Evolutionary conservation across 768 basidiomycete genomes (phyloP), one percentile per base, ranked within the genome.

Genomic region (Coprinopsis strossmayeri): DNA sequence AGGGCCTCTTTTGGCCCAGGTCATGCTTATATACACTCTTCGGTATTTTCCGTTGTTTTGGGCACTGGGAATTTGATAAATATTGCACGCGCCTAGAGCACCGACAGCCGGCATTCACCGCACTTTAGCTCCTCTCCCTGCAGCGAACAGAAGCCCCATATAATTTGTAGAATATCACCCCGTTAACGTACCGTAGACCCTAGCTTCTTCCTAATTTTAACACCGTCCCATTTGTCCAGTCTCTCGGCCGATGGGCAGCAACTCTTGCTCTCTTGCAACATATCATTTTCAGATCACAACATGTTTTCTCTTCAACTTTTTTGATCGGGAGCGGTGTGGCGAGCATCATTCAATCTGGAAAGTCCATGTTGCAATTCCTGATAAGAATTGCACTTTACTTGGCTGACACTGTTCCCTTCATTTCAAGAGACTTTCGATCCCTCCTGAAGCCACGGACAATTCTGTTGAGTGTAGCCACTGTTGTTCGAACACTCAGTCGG

Each of bases 21-120:
- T 23, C 5, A 32, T 7, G 30, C 15, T 32, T 32, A 32, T 38
- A 38, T 13, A 38, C 18, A 18, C 37, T 5, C 17, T 17, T 38
- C 37, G 37, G 37, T 38, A 20, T 38, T 38, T 38, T 38, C 37
- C 37, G 37, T 20, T 38, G 37, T 38, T 38, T 38, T 38, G 37
- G 37, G 37, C 18, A 17, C 10, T 38, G 37, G 37, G 37, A 38
- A 38, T 38, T 38, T 38, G 37, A 38, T 38, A 9, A 32, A 15
- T 32, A 32, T 32, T 7, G 30, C 30, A 32, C 30, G 30, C 30
- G 30, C 15, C 30, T 32, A 32, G 30, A 32, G 30, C 30, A 32
- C 30, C 7, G 30, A 32, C 30, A 32, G 15, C 30, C 30, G 30
- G 30, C 30, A 7, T 7, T 7, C 30, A 32, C 30, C 9, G 9